Evolutionary conservation across 768 basidiomycete species (phyloP).

Genomic region (Podaxis sp.): DNA sequence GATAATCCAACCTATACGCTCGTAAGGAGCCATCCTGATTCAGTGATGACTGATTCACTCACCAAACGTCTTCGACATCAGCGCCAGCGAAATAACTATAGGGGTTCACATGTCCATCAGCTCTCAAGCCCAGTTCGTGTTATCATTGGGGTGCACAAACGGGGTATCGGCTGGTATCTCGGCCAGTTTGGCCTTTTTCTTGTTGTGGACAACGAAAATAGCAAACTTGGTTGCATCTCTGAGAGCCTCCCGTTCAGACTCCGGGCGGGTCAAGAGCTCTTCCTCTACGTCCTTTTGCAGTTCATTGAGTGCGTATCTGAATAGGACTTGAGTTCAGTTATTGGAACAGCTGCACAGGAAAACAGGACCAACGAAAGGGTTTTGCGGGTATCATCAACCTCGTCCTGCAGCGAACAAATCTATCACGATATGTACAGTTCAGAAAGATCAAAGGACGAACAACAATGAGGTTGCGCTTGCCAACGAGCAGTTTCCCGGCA

Average conservation of each 20-base stretch:
- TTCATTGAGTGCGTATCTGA: slow-evolving; percentile 86
- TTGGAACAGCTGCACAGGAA: not conserved
- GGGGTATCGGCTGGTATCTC: slow-evolving; percentile 60
- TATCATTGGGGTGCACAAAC: slow-evolving; percentile 34
- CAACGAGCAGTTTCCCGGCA: slow-evolving; percentile 66
- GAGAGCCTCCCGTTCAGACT: slow-evolving; percentile 67
- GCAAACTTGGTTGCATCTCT: slow-evolving; percentile 73
- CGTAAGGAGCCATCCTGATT: not conserved
- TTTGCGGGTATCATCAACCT: slow-evolving; percentile 85
- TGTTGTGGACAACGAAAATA: slow-evolving; percentile 94
- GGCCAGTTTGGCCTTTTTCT: slow-evolving; percentile 82
- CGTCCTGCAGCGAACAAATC: slow-evolving; percentile 48
- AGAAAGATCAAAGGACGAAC: slow-evolving; percentile 36
- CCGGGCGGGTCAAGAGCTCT: slow-evolving; percentile 60
- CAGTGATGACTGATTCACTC: slow-evolving; percentile 24
- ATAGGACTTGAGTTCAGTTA: not conserved
- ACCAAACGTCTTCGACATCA: slow-evolving; percentile 73
- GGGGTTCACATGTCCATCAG: slow-evolving; percentile 7
- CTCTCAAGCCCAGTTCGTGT: not conserved
- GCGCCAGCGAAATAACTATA: slow-evolving; percentile 75
- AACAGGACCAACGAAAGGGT: slow-evolving; percentile 66
- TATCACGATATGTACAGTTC: not conserved
- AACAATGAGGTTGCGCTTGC: slow-evolving; percentile 78
- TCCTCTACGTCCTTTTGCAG: slow-evolving; percentile 83
- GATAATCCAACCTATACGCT: slow-evolving; percentile 68